Percentiles rank a stretch among this genome's conserved stretches.
Conservation (phyloP, 1,139 yeast genomes). For the Yamadazyma triangularis region DNA sequence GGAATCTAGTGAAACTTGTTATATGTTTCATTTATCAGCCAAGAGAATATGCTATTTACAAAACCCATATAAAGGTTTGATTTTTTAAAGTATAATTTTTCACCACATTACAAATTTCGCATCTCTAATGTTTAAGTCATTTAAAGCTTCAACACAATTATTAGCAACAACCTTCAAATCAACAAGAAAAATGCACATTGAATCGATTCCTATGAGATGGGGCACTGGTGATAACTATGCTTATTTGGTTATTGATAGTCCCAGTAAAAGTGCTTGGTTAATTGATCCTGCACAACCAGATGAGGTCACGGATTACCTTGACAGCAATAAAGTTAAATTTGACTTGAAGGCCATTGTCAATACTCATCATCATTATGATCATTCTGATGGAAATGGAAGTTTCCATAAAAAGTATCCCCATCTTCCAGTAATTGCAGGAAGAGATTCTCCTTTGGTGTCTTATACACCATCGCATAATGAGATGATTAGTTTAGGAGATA, state of each 20-base stretch:
- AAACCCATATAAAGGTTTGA: too few species aligned
- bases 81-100: too few species aligned
- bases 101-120: too few species aligned
- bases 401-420: slow-evolving; percentile 41
- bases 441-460: slow-evolving; percentile 66
- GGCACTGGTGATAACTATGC: slow-evolving; percentile 88
- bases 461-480: slow-evolving; percentile 65
- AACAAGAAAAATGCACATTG: slow-evolving; percentile 71
- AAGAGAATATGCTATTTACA: too few species aligned
- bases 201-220: slow-evolving; percentile 91
- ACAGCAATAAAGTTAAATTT: slow-evolving; percentile 20
- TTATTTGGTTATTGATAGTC: slow-evolving; percentile 68
- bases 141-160: too few species aligned
- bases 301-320: slow-evolving; percentile 38
- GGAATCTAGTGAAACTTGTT: too few species aligned
- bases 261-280: slow-evolving; percentile 68
- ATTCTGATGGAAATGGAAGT: slow-evolving; percentile 78
- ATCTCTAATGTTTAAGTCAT: too few species aligned
- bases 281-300: slow-evolving; percentile 90
- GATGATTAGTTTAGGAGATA: slow-evolving; percentile 57
- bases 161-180: too few species aligned
- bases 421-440: slow-evolving; percentile 81
- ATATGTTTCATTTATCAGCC: too few species aligned
- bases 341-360: slow-evolving; percentile 74
- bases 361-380: slow-evolving; percentile 95